Percentiles rank a stretch among this genome's conserved stretches.
Evolutionary conservation across 2,329 filamentous ascomycete species (phyloP).

Genomic region (Ascosphaera acerosa): DNA sequence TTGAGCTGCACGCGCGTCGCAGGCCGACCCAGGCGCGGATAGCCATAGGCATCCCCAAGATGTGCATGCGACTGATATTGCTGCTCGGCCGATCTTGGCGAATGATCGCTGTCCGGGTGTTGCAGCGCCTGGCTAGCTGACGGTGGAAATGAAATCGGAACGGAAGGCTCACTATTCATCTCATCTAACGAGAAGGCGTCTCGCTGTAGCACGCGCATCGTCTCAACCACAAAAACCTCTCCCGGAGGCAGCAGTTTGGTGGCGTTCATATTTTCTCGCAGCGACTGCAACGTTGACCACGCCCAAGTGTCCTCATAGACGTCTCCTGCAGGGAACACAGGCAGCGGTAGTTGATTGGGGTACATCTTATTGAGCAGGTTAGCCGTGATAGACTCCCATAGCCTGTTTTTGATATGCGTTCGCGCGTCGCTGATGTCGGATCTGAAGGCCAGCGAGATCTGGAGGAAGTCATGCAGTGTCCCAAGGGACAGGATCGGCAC

Average conservation of each 20-base stretch:
- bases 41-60: slow-evolving; percentile 16
- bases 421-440: slow-evolving; percentile 42
- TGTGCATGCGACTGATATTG: no score
- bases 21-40: slow-evolving; percentile 30
- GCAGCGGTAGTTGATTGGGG: slow-evolving; percentile 20
- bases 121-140: no score
- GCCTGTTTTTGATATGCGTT: slow-evolving; percentile 36
- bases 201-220: slow-evolving; percentile 37
- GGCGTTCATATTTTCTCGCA: slow-evolving; percentile 42
- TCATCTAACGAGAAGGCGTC: slow-evolving; percentile 32
- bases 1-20: slow-evolving; percentile 43
- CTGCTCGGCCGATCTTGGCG: no score
- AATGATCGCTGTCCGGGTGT: no score
- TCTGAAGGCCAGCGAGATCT: slow-evolving; percentile 46
- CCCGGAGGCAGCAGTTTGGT: slow-evolving; percentile 49
- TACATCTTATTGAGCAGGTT: slow-evolving; percentile 38
- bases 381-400: slow-evolving; percentile 39
- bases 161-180: no score
- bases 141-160: no score
- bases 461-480: slow-evolving; percentile 48
- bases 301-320: slow-evolving; percentile 43
- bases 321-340: slow-evolving; percentile 21
- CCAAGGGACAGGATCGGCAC: slow-evolving; percentile 51
- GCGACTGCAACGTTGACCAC: slow-evolving; percentile 36
- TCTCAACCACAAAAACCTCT: slow-evolving; percentile 50